phyloP scores from a whole-genome alignment of 371 early-diverging fungal species.

The Mortierella polycephala region DNA sequence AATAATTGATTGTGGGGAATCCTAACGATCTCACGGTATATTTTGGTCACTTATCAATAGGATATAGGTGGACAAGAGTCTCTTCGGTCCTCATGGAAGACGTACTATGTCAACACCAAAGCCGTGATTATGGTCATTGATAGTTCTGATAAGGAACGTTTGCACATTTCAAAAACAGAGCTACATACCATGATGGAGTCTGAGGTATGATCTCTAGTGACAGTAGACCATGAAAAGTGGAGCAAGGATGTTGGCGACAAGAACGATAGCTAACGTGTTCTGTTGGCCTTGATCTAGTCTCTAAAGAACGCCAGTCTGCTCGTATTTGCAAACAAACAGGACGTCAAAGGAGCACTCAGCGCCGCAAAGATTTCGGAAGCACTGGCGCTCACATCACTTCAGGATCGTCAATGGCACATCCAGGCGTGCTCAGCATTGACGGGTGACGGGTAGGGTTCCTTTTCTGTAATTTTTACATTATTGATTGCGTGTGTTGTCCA shows the following conservation, averaged over 20 bases:
- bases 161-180: slow-evolving; percentile 73
- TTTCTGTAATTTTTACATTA: too few relatives aligned
- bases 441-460: slow-evolving; percentile 71
- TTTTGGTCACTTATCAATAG: slow-evolving; percentile 30
- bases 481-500: too few relatives aligned
- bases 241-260: not conserved
- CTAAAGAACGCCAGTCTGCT: slow-evolving; percentile 70
- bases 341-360: slow-evolving; percentile 71
- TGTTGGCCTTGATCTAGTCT: slow-evolving; percentile 53
- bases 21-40: not conserved
- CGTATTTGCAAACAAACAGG: slow-evolving; percentile 82
- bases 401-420: slow-evolving; percentile 82
- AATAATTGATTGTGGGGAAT: not conserved
- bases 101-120: slow-evolving; percentile 79
- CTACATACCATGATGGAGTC: slow-evolving; percentile 80
- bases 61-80: slow-evolving; percentile 84
- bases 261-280: not conserved
- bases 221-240: not conserved
- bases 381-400: slow-evolving; percentile 67
- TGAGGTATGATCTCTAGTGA: slow-evolving; percentile 58
- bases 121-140: slow-evolving; percentile 85
- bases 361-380: slow-evolving; percentile 79
- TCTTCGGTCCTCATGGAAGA: slow-evolving; percentile 75
- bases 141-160: slow-evolving; percentile 73
- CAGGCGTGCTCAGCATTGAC: slow-evolving; percentile 82